phyloP scores from a whole-genome alignment of 2,329 filamentous ascomycete species.

The Botrytis galanthina region DNA sequence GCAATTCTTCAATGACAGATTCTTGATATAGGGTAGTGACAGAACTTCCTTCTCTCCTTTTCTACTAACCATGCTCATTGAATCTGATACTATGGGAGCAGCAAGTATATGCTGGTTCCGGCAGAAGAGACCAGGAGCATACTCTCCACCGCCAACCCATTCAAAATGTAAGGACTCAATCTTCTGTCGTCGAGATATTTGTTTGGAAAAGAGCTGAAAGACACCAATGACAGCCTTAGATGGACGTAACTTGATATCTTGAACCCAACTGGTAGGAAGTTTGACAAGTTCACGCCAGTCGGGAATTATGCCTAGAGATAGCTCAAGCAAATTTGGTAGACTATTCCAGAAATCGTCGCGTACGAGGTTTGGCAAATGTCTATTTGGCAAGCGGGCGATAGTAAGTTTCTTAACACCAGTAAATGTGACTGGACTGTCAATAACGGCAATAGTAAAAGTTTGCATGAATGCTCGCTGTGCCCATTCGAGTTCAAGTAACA shows the following conservation, averaged over 20 bases:
- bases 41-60: slow-evolving; percentile 40
- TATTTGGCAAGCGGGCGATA: slow-evolving; percentile 62
- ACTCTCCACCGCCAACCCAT: slow-evolving; percentile 66
- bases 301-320: slow-evolving; percentile 61
- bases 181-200: slow-evolving; percentile 47
- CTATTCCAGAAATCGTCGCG: slow-evolving; percentile 60
- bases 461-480: slow-evolving; percentile 66
- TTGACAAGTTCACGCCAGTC: slow-evolving; percentile 63
- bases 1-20: slow-evolving; percentile 65
- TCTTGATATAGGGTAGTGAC: slow-evolving; percentile 54
- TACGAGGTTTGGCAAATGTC: slow-evolving; percentile 55
- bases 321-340: slow-evolving; percentile 51
- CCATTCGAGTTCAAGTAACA: slow-evolving; percentile 67
- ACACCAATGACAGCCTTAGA: slow-evolving; percentile 51
- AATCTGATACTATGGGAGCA: slow-evolving; percentile 49
- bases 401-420: slow-evolving; percentile 55
- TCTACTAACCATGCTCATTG: slow-evolving; percentile 38
- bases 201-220: slow-evolving; percentile 50
- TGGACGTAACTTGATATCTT: slow-evolving; percentile 50
- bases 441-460: slow-evolving; percentile 63
- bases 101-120: slow-evolving; percentile 63
- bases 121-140: slow-evolving; percentile 58
- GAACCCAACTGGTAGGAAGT: slow-evolving; percentile 50
- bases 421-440: slow-evolving; percentile 58
- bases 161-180: slow-evolving; percentile 63